phyloP scores from a whole-genome alignment of 208 protist species.

The Leishmania arabica region DNA sequence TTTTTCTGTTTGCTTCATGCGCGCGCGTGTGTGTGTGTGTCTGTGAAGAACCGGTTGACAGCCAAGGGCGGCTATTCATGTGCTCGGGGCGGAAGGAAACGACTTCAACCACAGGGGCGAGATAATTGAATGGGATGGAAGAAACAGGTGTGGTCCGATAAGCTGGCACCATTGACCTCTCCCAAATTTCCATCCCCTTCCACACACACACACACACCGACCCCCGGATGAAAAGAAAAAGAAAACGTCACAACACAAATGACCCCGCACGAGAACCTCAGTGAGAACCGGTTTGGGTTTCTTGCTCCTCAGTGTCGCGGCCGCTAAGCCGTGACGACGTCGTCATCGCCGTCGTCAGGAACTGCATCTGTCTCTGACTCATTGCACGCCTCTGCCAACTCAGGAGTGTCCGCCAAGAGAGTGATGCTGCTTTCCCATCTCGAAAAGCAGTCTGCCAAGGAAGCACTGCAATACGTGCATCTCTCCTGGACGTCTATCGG shows the following conservation, averaged over 20 bases:
- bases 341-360: constrained; percentile 2
- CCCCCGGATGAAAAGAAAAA: no score
- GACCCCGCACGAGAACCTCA: background rate
- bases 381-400: background rate
- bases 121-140: background rate
- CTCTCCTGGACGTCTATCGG: constrained; percentile 48
- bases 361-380: background rate
- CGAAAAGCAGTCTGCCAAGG: constrained; percentile 12
- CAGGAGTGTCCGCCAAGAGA: background rate
- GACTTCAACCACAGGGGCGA: background rate
- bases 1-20: background rate
- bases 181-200: background rate
- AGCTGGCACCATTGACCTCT: background rate
- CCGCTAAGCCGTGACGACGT: background rate
- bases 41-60: background rate
- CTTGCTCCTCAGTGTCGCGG: background rate
- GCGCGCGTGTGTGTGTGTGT: background rate
- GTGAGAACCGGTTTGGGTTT: background rate
- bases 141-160: background rate
- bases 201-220: no score
- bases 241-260: background rate
- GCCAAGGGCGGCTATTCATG: background rate
- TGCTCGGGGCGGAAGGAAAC: background rate
- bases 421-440: constrained; percentile 5
- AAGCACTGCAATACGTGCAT: constrained; percentile 58